These are phyloP conservation scores for Pseudogymnoascus sp. DNA, from an alignment of 2,329 filamentous ascomycete genomes.

Conservation along the genomic window DNA sequence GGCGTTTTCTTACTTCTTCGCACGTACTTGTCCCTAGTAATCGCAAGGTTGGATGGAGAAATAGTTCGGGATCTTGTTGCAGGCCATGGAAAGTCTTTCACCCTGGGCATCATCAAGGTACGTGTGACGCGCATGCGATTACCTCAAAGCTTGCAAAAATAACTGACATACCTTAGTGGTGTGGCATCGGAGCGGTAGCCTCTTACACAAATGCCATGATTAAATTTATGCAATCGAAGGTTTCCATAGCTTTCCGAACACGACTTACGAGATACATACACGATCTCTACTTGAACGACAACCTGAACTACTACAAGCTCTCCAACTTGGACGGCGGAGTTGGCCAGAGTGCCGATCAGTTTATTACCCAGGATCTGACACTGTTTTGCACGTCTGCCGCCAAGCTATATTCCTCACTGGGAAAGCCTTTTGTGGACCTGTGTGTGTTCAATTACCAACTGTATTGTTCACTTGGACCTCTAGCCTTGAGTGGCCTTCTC, in stretches of 20 bases:
- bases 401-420: constrained; percentile 86
- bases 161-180: constrained; percentile 51
- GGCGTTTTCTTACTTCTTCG: constrained; percentile 81
- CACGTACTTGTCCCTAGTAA: constrained; percentile 88
- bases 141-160: constrained; percentile 14
- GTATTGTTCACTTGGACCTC: constrained; percentile 78
- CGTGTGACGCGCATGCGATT: constrained; percentile 18
- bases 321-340: constrained; percentile 88
- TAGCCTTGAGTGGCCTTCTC: constrained; percentile 76
- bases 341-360: constrained; percentile 87
- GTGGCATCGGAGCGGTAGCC: constrained; percentile 82
- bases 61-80: constrained; percentile 95
- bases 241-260: constrained; percentile 95
- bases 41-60: constrained; percentile 87
- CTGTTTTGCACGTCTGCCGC: constrained; percentile 90
- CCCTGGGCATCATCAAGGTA: constrained; percentile 78
- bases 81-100: constrained; percentile 79
- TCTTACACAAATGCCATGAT: constrained; percentile 99
- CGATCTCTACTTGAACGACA: constrained; percentile 89
- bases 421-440: constrained; percentile 96
- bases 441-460: constrained; percentile 98
- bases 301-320: constrained; percentile 93
- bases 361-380: constrained; percentile 93
- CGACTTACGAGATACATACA: constrained; percentile 93
- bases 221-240: constrained; percentile 95